Evolutionary conservation across 371 early-diverging fungal genomes (phyloP).

Genomic region (Amoeboaphelidium occidentale): DNA sequence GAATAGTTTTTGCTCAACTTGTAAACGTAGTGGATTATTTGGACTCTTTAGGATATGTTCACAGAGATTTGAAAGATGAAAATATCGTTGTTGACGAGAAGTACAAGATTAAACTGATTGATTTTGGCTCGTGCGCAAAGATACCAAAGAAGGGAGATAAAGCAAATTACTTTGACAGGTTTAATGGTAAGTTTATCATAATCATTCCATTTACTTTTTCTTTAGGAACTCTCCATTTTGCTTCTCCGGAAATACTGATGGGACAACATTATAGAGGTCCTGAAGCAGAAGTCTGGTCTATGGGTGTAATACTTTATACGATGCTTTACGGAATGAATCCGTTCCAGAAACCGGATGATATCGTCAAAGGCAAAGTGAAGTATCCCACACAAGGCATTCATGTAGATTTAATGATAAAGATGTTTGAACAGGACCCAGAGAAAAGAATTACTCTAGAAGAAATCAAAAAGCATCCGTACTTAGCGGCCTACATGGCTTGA

Average conservation of each 20-base stretch:
- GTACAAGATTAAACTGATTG: constrained; percentile 8
- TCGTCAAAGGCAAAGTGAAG: constrained; percentile 4
- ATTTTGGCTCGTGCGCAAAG: constrained; percentile 8
- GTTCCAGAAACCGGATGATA: constrained; percentile 13
- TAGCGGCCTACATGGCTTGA: no score
- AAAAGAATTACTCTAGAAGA: constrained; percentile 32
- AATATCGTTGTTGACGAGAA: constrained; percentile 11
- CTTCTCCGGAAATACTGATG: constrained; percentile 9
- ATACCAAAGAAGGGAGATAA: constrained; percentile 2
- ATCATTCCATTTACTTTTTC: no score
- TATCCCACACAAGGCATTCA: constrained; percentile 2
- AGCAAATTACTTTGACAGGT: constrained; percentile 6
- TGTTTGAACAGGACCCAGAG: constrained; percentile 52
- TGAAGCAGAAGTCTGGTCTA: constrained; percentile 11
- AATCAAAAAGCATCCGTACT: constrained; percentile 27
- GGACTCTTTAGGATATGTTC: constrained; percentile 5
- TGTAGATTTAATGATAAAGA: constrained; percentile 26
- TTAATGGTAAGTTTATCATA: no score
- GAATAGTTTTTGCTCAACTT: no score
- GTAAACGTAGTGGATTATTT: not conserved
- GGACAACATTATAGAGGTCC: constrained; percentile 7
- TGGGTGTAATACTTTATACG: constrained; percentile 22
- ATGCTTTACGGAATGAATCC: constrained; percentile 21
- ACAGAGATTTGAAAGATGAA: constrained; percentile 11
- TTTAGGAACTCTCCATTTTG: constrained; percentile 11